Evolutionary conservation across 768 basidiomycete species (phyloP), one percentile per base, ranked within the genome.

Genomic region (Suillus tomentosus): DNA sequence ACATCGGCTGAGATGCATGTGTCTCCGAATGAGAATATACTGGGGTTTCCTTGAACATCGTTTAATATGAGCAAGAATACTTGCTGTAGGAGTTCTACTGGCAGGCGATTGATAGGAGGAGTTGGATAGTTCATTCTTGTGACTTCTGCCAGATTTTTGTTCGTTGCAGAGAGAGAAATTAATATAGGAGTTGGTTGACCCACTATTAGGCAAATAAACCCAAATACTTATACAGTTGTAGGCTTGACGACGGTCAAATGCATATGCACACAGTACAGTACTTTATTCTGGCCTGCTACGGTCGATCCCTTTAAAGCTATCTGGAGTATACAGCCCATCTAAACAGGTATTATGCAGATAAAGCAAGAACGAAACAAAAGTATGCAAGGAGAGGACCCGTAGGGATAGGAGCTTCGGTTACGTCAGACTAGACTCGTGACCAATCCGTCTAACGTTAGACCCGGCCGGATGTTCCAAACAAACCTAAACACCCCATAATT

Each of bases 381-480:
- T 31, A 31, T 31, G 31, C 31, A 31, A 31, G 31, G 31, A 6
- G 5, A 6, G 5, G 5, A 31, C 31, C 31, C 31, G 31, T 31
- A 31, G 31, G 31, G 5, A 47, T 47, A 50, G 48, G 48, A 24
- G 48, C 7, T 1, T 50, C 48, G 14, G 48, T 27, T 24, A 50
- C 22, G 31, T 31, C 31, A 31, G 31, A 31, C 31, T 31, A 31
- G 6, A 6, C 31, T 31, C 31, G 31, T 31, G 31, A 31, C 31
- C 31, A 31, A 6, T 31, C 31, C 31, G 31, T 31, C 31, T 31
- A 31, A 6, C 31, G 31, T 31, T 24, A 3, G 22, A 50, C 13
- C 48, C 22, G n/a, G n/a, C 45, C 47, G 48, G 48, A 50, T 53
- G 11, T 48, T 22, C 47, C 31, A 54, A 54, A 54, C 31, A 54